Evolutionary conservation across 108 stramenopile species (phyloP).

Genomic region (Skeletonema grethae): DNA sequence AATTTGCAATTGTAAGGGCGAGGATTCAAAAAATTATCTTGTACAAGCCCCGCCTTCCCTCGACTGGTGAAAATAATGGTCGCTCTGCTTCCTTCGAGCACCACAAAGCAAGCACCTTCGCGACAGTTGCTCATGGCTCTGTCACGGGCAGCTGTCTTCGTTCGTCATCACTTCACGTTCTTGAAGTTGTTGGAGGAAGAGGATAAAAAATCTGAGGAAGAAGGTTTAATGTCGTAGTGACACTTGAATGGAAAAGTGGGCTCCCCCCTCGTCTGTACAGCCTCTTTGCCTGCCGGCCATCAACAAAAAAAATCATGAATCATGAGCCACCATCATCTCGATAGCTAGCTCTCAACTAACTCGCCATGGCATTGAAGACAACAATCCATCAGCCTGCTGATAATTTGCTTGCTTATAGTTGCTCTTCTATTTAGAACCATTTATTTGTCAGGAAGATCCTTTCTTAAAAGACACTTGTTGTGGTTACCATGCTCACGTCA

Average conservation of each 20-base stretch:
- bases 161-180: too few species aligned
- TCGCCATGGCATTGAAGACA: neutral
- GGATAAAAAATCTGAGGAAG: too few species aligned
- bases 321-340: neutral
- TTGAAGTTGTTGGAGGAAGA: too few species aligned
- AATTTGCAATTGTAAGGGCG: neutral
- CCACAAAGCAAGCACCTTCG: neutral
- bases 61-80: too few species aligned
- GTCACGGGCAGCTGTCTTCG: too few species aligned
- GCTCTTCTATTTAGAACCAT: neutral
- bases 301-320: neutral
- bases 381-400: neutral
- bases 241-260: too few species aligned
- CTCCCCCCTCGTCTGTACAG: neutral
- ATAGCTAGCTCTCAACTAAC: neutral
- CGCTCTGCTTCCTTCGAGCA: too few species aligned
- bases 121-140: too few species aligned
- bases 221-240: too few species aligned
- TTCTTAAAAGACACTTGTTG: neutral
- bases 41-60: too few species aligned
- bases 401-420: neutral
- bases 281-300: neutral
- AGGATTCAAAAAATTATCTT: neutral
- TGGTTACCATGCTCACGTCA: constrained; percentile 33
- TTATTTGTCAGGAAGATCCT: too few species aligned